Evolutionary conservation across 805 yeast genomes (phyloP), one percentile per base, ranked within the genome.

Genomic region (Teunomyces funiuensis): DNA sequence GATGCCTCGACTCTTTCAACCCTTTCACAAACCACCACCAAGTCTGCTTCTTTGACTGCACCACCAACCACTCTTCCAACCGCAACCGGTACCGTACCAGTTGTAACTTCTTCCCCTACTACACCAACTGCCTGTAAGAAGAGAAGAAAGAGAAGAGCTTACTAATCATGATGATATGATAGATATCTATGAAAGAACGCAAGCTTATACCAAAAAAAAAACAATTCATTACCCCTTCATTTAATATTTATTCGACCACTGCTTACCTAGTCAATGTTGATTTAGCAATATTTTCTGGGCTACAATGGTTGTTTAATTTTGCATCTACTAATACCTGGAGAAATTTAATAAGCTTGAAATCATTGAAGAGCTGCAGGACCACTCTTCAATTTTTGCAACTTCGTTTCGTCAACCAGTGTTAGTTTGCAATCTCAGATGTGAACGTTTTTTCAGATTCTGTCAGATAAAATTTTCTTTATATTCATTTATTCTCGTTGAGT

Each of bases 91-190:
- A n/a, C n/a, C n/a, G n/a, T n/a, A n/a, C n/a, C n/a, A n/a, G n/a
- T n/a, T n/a, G n/a, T n/a, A n/a, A n/a, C 31, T 15, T 10, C 40
- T 14, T 37, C 20, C 9, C 37, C 44, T 15, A 19, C 40, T 15
- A 33, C 20, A 5, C 37, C 44, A n/a, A 19, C 40, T 15, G 36
- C 31, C 13, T 26, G 39, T 17, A 40, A 43, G 31, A 55, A 51
- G 47, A 55, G 55, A 51, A 54, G 58, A 50, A 55, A 50, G 52
- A 55, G 59, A 52, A 55, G 60, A 55, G 45, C 57, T 14, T 55
- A 55, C 57, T 52, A 54, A 40, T n/a, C n/a, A n/a, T n/a, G n/a
- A 17, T 39, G 18, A 9, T 9, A 8, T 16, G n/a, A 11, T n/a
- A 17, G 28, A 33, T 11, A 6, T 22, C 28, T n/a, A 5, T 11